Evolutionary conservation across 768 basidiomycete species (phyloP).

Genomic region (Lactarius sp.): DNA sequence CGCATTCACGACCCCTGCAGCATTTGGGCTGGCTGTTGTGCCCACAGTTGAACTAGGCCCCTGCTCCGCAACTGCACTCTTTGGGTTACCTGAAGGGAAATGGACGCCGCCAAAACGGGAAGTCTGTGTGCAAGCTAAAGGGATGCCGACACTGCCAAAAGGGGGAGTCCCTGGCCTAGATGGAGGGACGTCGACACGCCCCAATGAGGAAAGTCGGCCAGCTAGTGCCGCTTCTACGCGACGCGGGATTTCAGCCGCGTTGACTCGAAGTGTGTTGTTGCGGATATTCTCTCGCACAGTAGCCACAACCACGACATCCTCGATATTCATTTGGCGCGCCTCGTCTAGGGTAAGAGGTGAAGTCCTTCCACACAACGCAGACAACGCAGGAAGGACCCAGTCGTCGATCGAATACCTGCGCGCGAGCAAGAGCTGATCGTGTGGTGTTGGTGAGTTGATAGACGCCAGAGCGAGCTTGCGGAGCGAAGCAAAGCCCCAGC

Average conservation of each 20-base stretch:
- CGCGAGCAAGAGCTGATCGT: conserved; percentile 12
- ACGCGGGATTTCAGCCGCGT: neutral
- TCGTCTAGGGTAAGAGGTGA: conserved; percentile 8
- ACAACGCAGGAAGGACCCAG: conserved; percentile 14
- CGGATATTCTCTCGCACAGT: conserved; percentile 20
- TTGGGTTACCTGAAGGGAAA: no score
- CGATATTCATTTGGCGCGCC: conserved; percentile 4
- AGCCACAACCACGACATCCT: conserved; percentile 17
- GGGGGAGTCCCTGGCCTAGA: neutral
- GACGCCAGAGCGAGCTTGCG: conserved; percentile 17
- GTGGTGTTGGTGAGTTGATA: conserved; percentile 3
- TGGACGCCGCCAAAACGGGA: no score
- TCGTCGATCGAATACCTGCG: conserved; percentile 9
- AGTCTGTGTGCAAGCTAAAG: no score
- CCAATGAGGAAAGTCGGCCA: neutral
- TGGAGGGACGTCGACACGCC: neutral
- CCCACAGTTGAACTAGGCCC: no score
- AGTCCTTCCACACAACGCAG: conserved; percentile 7
- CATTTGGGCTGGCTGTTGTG: no score
- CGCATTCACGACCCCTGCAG: no score
- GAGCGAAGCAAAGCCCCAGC: conserved; percentile 31
- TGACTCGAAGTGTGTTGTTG: neutral
- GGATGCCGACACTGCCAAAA: no score
- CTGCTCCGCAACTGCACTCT: no score
- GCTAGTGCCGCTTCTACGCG: neutral